Base-by-base conservation (phyloP, 495 filamentous ascomycete genomes). In the Neurospora sp. region DNA sequence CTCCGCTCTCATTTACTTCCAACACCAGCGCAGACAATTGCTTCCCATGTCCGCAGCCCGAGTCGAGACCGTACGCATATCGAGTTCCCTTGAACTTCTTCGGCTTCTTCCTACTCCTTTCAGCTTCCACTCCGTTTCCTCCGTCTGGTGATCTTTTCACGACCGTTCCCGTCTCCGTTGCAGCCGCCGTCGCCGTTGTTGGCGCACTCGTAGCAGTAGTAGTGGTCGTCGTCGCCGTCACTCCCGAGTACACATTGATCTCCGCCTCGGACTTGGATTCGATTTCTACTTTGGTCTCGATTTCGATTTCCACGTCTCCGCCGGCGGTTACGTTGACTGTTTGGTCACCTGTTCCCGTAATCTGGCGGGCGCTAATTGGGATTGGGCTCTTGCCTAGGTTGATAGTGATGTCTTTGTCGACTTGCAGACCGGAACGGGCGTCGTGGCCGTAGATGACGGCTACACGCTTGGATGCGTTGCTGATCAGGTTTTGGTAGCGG, bases 371-470 rank as follows among this genome's bases (percentile, higher is more conserved):
- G 54, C 27, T 35, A 6, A 66, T 35, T 8, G 27, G 54, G 27
- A 66, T 35, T 4, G 54, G 54, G 54, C 54, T 66, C 27, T 66
- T 66, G 27, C 54, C 54, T 8, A 18, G 54, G 54, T 66, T 35
- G 27, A 81, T 77, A 69, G 73, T 71, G 7, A 78, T 74, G 27
- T 73, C 27, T 9, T 70, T 69, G 11, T 78, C 70, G 23, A 73
- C 70, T 59, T 91, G 89, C 20, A 97, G 85, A 0, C 92, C 93
- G 1, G 82, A 79, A 48, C 89, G 89, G 46, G 93, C 88, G 79
- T 98, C 92, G 78, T 99, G 96, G 4, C 95, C 96, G 78, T 97
- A 99, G 69, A 96, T 88, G 3, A 87, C 86, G 23, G 91, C 91
- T 59, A 77, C 72, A 27, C 80, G 79, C 10, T 76, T 71, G 44